Base-by-base conservation (phyloP, 2,329 filamentous ascomycete species). In the Paramyrothecium roridum region DNA sequence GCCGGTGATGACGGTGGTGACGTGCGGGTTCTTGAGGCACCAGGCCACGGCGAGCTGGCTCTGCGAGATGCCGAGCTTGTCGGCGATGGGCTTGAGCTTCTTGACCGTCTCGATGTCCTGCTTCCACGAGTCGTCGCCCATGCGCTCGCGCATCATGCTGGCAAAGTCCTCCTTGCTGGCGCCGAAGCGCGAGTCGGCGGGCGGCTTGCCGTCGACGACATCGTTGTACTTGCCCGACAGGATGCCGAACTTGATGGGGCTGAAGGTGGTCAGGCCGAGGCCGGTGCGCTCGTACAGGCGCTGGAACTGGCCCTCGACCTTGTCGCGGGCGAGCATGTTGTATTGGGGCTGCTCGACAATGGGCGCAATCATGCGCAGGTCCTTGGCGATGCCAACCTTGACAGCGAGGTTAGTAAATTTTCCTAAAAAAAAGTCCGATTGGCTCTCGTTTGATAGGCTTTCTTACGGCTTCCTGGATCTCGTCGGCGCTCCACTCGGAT, bases 281-380 rank as follows among this genome's bases (percentile, higher is more conserved):
- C 84, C 83, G 54, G 78, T 74, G 48, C 83, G 76, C 48, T 80
- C 72, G 67, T 86, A 88, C 19, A 89, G 72, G 33, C 81, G 81
- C 57, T 80, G 76, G 70, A 80, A 88, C 62, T 89, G 83, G 53
- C 76, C 76, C 68, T 89, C 86, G 17, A 89, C 85, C 63, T 82
- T 82, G 58, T 83, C 74, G 30, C 87, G 80, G 23, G 72, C 71
- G 2, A 89, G 73, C 62, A 88, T 77, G 72, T 88, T 89, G 74
- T 89, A 89, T 59, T 82, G 76, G 0, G 86, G 86, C 72, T 89
- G 87, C 68, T 89, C 87, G 63, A 86, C 83, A 12, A 87, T 67
- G 1, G 86, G 87, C 0, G 78, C 81, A 51, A 89, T 81, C 52
- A 89, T 76, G 6, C 80, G 77, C 10, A 88, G 75, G 61, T 79